Evolutionary conservation across 2,329 filamentous ascomycete genomes (phyloP), one percentile per base, ranked within the genome.

Genomic region (Tolypocladium tropicale): DNA sequence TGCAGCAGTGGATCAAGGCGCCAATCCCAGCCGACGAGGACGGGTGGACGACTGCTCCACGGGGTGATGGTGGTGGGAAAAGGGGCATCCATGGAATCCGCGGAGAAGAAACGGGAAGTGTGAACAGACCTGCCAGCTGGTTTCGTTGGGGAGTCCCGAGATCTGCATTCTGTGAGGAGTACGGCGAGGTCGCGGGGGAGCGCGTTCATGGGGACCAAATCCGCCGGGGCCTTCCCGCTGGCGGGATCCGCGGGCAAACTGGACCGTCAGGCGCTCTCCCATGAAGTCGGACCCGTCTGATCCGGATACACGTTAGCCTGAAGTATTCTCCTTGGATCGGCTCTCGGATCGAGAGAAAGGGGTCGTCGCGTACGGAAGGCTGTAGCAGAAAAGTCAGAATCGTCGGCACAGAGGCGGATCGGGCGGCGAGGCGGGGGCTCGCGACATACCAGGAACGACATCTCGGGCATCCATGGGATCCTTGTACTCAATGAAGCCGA

Each of bases 111-210:
- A 82, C 76, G 76, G 78, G 82, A 78, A 78, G 79, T 74, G 72
- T 71, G 72, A 78, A 89, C 94, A 94, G 88, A 99, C 94, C 94
- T 99, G 94, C 94, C 94, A 99, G 85, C 92, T 96, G 81, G 94
- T 99, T 81, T 97, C 93, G 78, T 84, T 86, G 72, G 93, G 92
- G 75, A 99, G 90, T 79, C 92, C 93, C 79, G 89, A 89, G 70
- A 99, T 95, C 75, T 93, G 88, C 94, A 99, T 97, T 73, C 94
- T 89, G 75, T 92, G 91, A 64, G 91, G 86, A 64, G 94, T 99
- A 73, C 94, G 91, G 70, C 94, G 88, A 62, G 94, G 94, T 69
- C 94, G 89, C 63, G 82, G 81, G 60, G 80, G 76, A 55, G 74
- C 76, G 65, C 83, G 79, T 67, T 85, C 83, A 62, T 80, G 76